These are phyloP conservation scores for Xylariaceae sp. DNA, from an alignment of 2,329 filamentous ascomycete species.

Conservation along the genomic window DNA sequence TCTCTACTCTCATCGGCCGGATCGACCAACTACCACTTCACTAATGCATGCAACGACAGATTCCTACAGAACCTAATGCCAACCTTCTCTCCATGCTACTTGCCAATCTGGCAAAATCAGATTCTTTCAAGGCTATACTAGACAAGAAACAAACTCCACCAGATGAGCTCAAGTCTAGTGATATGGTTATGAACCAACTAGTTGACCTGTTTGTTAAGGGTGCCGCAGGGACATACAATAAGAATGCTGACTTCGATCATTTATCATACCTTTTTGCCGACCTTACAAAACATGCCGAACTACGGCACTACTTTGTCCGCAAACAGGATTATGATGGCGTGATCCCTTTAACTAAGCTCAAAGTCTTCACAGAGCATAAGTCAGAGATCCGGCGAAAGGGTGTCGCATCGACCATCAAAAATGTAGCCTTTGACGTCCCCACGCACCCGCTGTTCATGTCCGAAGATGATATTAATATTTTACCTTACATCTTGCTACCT, in stretches of 20 bases:
- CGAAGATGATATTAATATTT: constrained; percentile 75
- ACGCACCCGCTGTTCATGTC: constrained; percentile 74
- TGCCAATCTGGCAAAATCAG: constrained; percentile 86
- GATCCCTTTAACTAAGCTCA: constrained; percentile 89
- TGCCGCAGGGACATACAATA: constrained; percentile 81
- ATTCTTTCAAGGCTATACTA: constrained; percentile 72
- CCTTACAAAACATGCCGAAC: constrained; percentile 78
- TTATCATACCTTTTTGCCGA: constrained; percentile 94
- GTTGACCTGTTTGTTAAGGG: constrained; percentile 97
- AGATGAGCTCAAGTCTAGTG: constrained; percentile 72
- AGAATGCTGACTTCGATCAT: constrained; percentile 87
- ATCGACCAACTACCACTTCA: constrained; percentile 10
- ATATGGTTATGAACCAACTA: constrained; percentile 83
- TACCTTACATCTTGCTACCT: constrained; percentile 88
- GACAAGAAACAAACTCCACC: constrained; percentile 71
- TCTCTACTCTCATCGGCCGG: not conserved
- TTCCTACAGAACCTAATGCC: constrained; percentile 77
- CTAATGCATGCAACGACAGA: constrained; percentile 50
- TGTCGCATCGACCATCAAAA: constrained; percentile 97
- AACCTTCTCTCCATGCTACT: constrained; percentile 90
- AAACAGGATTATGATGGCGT: constrained; percentile 79
- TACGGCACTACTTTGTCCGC: constrained; percentile 76
- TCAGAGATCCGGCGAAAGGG: constrained; percentile 85
- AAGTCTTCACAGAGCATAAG: constrained; percentile 90
- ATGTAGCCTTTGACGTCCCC: constrained; percentile 81